Evolutionary conservation across 2,329 filamentous ascomycete species (phyloP).

Genomic region (Nigrospora oryzae): DNA sequence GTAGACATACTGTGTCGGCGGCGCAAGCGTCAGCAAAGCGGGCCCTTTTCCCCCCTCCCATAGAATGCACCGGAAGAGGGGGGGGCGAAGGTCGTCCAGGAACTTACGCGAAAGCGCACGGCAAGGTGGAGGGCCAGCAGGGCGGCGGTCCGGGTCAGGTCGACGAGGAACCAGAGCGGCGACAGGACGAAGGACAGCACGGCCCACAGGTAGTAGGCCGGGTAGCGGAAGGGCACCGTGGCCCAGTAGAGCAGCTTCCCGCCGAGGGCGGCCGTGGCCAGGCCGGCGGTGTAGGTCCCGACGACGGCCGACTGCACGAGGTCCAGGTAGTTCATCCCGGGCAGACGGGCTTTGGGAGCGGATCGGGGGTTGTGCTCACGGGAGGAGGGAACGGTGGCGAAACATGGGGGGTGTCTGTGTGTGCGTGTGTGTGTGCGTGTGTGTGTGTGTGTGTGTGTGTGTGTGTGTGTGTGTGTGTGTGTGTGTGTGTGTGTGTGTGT

Average conservation of each 20-base stretch:
- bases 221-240: constrained; percentile 18
- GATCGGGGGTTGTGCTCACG: too few species aligned
- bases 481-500: too few species aligned
- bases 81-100: too few species aligned
- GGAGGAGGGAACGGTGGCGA: too few species aligned
- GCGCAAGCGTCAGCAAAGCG: not conserved
- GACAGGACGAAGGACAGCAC: constrained; percentile 18
- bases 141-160: constrained; percentile 4
- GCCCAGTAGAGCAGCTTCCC: constrained; percentile 13
- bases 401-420: too few species aligned
- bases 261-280: not conserved
- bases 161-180: constrained; percentile 14
- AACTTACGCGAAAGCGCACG: constrained; percentile 18
- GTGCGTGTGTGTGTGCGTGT: too few species aligned
- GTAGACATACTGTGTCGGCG: constrained; percentile 16
- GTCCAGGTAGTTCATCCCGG: not conserved
- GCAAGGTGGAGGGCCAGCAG: constrained; percentile 11
- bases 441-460: too few species aligned
- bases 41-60: too few species aligned
- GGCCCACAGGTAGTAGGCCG: constrained; percentile 13
- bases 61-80: too few species aligned
- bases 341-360: too few species aligned
- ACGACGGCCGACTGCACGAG: constrained; percentile 12
- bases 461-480: too few species aligned
- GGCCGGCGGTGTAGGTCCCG: constrained; percentile 6